phyloP scores from a whole-genome alignment of 768 basidiomycete genomes.

The Kwoniella europaea region DNA sequence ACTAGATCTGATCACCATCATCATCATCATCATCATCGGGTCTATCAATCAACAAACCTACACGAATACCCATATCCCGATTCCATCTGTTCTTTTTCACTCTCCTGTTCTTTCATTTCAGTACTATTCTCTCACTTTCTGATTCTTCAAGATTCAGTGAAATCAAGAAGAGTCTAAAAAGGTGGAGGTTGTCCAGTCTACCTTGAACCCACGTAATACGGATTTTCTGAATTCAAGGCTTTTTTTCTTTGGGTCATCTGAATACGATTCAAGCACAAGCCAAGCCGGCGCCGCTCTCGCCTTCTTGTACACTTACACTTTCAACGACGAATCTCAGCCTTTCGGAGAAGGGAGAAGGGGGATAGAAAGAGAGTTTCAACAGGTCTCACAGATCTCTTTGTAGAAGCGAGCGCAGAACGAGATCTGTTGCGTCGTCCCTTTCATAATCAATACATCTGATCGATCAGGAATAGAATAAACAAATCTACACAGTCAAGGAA shows the following conservation, averaged over 20 bases:
- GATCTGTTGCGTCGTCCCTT: neutral
- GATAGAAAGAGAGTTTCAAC: neutral
- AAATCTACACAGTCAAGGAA: neutral
- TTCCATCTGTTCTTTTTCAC: neutral
- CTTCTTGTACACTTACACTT: neutral
- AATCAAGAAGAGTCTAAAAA: neutral
- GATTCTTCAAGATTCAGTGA: too few species aligned
- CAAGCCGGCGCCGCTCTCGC: neutral
- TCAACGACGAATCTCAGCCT: neutral
- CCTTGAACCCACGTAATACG: neutral
- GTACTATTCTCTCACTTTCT: neutral
- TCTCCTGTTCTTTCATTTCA: neutral
- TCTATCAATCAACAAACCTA: neutral
- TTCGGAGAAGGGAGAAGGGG: neutral
- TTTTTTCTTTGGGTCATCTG: neutral
- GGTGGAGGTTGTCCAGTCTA: slow-evolving; percentile 25
- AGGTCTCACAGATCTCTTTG: neutral
- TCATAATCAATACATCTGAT: neutral
- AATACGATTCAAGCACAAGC: neutral
- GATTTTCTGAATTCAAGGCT: neutral
- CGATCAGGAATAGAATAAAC: too few species aligned
- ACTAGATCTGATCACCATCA: slow-evolving; percentile 3
- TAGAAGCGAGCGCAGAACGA: neutral
- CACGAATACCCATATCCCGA: too few species aligned
- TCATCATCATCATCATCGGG: neutral